Evolutionary conservation across 2,329 filamentous ascomycete species (phyloP).

Genomic region (Tolypocladium ovalisporum): DNA sequence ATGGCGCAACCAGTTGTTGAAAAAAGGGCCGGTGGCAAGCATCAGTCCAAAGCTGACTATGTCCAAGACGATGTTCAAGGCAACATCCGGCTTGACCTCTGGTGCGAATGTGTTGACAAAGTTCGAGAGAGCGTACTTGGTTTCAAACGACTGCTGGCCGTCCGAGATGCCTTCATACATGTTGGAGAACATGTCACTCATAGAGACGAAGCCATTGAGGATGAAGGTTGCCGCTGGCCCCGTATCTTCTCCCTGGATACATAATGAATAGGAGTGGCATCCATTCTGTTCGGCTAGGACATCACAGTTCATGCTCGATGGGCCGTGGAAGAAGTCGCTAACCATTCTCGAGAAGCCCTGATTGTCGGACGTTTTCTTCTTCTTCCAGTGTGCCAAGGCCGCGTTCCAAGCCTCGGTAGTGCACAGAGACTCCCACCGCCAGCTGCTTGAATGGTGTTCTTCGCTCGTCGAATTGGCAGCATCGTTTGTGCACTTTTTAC

Average conservation of each 20-base stretch:
- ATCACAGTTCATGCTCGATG: background rate
- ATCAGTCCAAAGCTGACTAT: background rate
- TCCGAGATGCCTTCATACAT: background rate
- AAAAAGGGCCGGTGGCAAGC: background rate
- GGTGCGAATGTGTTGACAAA: background rate
- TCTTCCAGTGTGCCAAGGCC: background rate
- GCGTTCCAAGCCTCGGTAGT: background rate
- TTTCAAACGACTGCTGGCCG: background rate
- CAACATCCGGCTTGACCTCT: rapidly evolving
- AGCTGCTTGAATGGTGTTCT: background rate
- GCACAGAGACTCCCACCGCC: background rate
- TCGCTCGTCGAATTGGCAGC: background rate
- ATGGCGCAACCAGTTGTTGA: background rate
- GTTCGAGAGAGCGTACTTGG: background rate
- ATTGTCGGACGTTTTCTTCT: background rate
- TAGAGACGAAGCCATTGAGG: background rate
- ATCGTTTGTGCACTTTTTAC: background rate
- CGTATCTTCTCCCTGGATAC: background rate
- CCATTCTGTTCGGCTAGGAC: background rate
- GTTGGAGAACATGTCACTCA: background rate
- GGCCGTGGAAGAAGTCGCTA: background rate
- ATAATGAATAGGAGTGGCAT: background rate
- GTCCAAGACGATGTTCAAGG: background rate
- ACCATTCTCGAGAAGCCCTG: background rate
- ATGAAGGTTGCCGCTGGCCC: background rate